These are phyloP conservation scores for Xerocomellus dryophilus DNA, from an alignment of 768 basidiomycete species.

Conservation along the genomic window DNA sequence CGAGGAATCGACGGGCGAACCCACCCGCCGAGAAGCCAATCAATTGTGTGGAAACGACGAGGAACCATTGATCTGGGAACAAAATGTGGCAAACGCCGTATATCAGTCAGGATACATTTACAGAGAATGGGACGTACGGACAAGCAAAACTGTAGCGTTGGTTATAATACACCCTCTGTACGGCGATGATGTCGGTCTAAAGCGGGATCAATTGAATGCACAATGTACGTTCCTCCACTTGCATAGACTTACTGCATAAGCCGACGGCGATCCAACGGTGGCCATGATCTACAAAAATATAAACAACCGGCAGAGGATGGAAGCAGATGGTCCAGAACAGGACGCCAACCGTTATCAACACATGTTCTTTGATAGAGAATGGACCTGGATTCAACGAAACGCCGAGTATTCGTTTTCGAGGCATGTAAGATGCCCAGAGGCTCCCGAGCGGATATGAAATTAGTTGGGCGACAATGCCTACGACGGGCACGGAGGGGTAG, in stretches of 20 bases:
- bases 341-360: constrained; percentile 52
- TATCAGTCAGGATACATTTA: constrained; percentile 1
- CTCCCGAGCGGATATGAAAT: constrained; percentile 68
- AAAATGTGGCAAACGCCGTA: neutral
- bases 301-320: constrained; percentile 14
- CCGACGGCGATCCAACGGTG: constrained; percentile 53
- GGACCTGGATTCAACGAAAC: constrained; percentile 69
- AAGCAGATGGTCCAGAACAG: constrained; percentile 31
- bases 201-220: neutral
- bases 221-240: neutral
- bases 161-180: constrained; percentile 70
- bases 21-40: constrained; percentile 86
- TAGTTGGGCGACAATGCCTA: constrained; percentile 66
- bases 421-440: constrained; percentile 51
- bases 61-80: constrained; percentile 66
- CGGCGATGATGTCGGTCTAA: constrained; percentile 69
- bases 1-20: constrained; percentile 70
- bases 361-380: constrained; percentile 77
- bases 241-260: constrained; percentile 50
- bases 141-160: constrained; percentile 61
- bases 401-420: constrained; percentile 56
- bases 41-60: constrained; percentile 72
- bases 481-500: constrained; percentile 62
- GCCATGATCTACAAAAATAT: constrained; percentile 47
- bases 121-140: constrained; percentile 27